phyloP scores from a whole-genome alignment of 1,284 basidiomycete species.

The Earliella scabrosa region DNA sequence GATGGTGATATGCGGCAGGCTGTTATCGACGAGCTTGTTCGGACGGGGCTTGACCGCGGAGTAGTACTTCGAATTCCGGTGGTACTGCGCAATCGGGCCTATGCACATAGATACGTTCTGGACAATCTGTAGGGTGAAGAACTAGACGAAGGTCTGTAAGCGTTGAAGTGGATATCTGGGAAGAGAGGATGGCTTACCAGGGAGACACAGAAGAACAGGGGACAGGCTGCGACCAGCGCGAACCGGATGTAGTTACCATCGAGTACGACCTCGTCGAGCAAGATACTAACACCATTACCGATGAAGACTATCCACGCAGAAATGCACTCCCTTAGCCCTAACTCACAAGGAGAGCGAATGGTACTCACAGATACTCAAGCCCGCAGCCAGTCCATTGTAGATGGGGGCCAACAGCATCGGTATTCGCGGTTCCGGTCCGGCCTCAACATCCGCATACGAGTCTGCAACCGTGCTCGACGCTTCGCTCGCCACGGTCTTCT shows the following conservation, averaged over 20 bases:
- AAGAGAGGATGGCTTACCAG: slow-evolving; percentile 29
- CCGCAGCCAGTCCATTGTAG: slow-evolving; percentile 50
- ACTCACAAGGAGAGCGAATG: no score
- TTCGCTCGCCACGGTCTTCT: slow-evolving; percentile 32
- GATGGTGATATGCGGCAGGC: slow-evolving; percentile 57
- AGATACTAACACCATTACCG: slow-evolving; percentile 42
- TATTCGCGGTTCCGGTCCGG: slow-evolving; percentile 38
- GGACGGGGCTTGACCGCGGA: slow-evolving; percentile 45
- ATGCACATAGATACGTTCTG: slow-evolving; percentile 44
- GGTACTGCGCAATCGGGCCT: slow-evolving; percentile 55
- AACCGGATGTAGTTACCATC: slow-evolving; percentile 51
- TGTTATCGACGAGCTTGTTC: slow-evolving; percentile 46
- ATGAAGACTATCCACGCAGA: slow-evolving; percentile 38
- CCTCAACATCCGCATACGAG: slow-evolving; percentile 32
- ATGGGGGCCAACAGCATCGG: slow-evolving; percentile 49
- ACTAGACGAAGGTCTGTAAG: slow-evolving; percentile 27
- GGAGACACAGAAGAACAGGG: slow-evolving; percentile 49
- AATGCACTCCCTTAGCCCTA: no score
- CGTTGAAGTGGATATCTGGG: neutral
- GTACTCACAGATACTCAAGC: slow-evolving; percentile 40
- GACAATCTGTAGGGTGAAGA: slow-evolving; percentile 43
- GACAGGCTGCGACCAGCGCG: slow-evolving; percentile 43
- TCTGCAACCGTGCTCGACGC: slow-evolving; percentile 22
- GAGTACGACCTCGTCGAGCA: slow-evolving; percentile 49
- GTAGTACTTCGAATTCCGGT: slow-evolving; percentile 52